A percentile compares a stretch with the other conserved stretches of the same genome.
Evolutionary conservation across 768 basidiomycete species (phyloP).

Genomic region (Dendrothele bispora): DNA sequence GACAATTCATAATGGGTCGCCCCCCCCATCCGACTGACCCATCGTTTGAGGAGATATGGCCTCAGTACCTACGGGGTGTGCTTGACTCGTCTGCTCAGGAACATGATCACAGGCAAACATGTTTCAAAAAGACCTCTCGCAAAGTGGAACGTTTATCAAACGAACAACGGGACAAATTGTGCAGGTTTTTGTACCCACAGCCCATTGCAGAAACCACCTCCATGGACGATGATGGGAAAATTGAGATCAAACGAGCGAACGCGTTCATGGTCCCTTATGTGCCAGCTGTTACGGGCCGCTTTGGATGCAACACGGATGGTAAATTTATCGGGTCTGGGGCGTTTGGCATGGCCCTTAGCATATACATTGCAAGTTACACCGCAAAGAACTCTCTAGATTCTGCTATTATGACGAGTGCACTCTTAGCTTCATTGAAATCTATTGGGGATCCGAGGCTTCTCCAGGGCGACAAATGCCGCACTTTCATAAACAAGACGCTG

Average conservation of each 20-base stretch:
- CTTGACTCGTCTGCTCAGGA: background rate
- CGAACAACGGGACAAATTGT: slow-evolving; percentile 10
- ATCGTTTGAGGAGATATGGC: too few species aligned
- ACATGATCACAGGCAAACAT: slow-evolving; percentile 7
- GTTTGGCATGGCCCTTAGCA: slow-evolving; percentile 4
- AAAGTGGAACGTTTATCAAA: background rate
- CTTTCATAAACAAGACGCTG: background rate
- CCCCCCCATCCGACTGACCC: too few species aligned
- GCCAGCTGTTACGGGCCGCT: background rate
- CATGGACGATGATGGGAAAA: slow-evolving; percentile 2
- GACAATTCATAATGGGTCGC: too few species aligned
- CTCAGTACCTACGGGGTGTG: background rate
- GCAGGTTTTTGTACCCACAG: background rate
- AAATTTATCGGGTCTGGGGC: slow-evolving; percentile 6
- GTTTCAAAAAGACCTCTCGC: slow-evolving; percentile 8
- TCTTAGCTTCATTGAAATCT: background rate
- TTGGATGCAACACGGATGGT: slow-evolving; percentile 4
- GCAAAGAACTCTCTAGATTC: slow-evolving; percentile 4
- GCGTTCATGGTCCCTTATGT: background rate
- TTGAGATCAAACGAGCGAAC: background rate
- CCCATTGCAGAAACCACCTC: background rate
- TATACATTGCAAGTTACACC: slow-evolving; percentile 5
- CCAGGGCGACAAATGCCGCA: background rate
- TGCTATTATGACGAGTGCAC: background rate
- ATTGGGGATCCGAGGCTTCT: background rate